Conservation (phyloP, 345 rosid species). For the Trapa incisa region DNA sequence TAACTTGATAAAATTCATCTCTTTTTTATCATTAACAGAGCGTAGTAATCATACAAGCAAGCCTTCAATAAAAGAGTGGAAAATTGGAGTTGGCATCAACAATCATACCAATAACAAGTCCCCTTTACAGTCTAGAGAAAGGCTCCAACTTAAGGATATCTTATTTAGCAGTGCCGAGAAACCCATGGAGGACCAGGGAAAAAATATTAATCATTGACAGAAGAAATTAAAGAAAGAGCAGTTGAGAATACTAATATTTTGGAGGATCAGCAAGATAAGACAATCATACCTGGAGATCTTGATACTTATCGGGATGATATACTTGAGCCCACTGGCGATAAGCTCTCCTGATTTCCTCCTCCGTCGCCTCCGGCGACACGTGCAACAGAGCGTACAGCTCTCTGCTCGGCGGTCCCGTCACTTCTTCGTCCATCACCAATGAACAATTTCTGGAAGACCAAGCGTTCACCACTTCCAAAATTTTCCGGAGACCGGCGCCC, state of each 20-base stretch:
- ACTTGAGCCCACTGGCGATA: slow-evolving; percentile 97
- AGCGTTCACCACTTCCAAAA: neutral
- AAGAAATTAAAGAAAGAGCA: neutral
- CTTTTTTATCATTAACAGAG: no score
- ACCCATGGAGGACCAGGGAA: neutral
- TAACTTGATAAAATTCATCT: no score
- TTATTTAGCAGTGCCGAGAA: neutral
- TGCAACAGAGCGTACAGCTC: slow-evolving; percentile 80
- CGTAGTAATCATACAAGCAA: neutral
- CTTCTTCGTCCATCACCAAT: slow-evolving; percentile 11
- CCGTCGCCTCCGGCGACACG: slow-evolving; percentile 83
- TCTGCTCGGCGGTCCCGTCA: slow-evolving; percentile 37
- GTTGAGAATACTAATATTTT: neutral
- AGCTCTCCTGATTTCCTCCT: slow-evolving; percentile 78
- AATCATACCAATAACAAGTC: neutral
- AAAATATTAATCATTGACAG: neutral
- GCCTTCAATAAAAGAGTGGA: neutral
- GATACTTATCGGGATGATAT: slow-evolving; percentile 93
- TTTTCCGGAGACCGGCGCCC: neutral
- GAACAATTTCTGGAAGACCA: neutral
- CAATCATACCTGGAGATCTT: slow-evolving; percentile 44
- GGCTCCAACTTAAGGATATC: neutral
- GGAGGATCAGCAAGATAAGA: neutral
- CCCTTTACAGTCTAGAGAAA: no score
- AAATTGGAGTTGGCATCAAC: neutral